phyloP scores from a whole-genome alignment of 306 rosid species.

The Fragaria ananassa region DNA sequence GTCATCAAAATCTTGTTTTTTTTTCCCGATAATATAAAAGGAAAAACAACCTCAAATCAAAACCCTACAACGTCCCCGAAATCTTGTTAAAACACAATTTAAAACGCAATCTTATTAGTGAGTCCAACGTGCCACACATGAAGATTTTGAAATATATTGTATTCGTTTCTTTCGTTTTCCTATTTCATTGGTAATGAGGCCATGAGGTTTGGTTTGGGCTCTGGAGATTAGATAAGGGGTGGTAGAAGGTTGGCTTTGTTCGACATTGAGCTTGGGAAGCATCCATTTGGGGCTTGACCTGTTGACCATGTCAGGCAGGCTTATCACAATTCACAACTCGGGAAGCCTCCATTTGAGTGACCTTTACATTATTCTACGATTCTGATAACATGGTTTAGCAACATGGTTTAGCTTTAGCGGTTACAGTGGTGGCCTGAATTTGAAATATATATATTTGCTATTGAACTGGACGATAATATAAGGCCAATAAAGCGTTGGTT shows the following conservation, averaged over 20 bases:
- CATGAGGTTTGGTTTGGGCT: neutral
- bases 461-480: neutral
- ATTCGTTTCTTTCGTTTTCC: neutral
- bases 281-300: neutral
- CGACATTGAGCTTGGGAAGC: neutral
- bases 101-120: neutral
- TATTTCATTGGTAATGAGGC: neutral
- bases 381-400: neutral
- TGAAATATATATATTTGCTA: neutral
- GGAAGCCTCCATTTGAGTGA: neutral
- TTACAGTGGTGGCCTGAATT: neutral
- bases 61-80: too few relatives aligned
- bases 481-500: neutral
- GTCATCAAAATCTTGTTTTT: too few relatives aligned
- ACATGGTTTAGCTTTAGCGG: neutral
- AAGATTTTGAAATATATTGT: accelerated
- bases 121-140: neutral
- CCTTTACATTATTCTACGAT: neutral
- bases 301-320: slow-evolving; percentile 17
- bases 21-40: too few relatives aligned
- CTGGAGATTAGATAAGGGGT: neutral
- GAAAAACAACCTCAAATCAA: too few relatives aligned
- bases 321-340: neutral
- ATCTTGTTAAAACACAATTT: too few relatives aligned
- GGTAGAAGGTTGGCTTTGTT: neutral